phyloP scores from a whole-genome alignment of 805 yeast genomes.

The Diddensiella transvaalensis region DNA sequence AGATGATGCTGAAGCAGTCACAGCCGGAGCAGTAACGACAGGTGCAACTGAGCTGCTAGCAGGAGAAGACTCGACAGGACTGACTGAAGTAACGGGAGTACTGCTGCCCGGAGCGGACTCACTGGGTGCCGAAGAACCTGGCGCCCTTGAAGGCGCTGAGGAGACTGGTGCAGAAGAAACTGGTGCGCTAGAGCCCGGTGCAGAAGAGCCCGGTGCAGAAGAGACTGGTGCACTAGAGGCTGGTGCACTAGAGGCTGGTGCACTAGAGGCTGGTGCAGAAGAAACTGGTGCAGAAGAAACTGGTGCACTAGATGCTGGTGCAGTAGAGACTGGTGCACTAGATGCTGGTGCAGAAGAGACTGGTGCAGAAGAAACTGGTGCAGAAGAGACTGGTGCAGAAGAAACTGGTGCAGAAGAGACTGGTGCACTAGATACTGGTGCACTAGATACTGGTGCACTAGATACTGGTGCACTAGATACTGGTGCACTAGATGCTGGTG shows the following conservation, averaged over 20 bases:
- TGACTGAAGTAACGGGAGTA: conserved; percentile 8
- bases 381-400: background rate
- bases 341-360: background rate
- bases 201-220: background rate
- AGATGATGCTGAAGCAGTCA: background rate
- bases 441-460: background rate
- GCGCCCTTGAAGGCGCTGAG: background rate
- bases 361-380: background rate
- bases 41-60: conserved; percentile 8
- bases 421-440: conserved; percentile 1
- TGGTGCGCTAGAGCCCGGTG: background rate
- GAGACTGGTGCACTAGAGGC: background rate
- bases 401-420: background rate
- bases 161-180: background rate
- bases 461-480: background rate
- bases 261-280: background rate
- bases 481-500: background rate
- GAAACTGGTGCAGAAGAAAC: conserved; percentile 1
- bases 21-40: conserved; percentile 1
- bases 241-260: background rate
- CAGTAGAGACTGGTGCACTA: background rate
- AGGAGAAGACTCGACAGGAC: conserved; percentile 7
- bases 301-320: conserved; percentile 4
- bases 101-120: background rate
- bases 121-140: background rate